These are phyloP conservation scores for Aurinia saxatilis DNA, from an alignment of 345 rosid genomes.

Conservation along the genomic window DNA sequence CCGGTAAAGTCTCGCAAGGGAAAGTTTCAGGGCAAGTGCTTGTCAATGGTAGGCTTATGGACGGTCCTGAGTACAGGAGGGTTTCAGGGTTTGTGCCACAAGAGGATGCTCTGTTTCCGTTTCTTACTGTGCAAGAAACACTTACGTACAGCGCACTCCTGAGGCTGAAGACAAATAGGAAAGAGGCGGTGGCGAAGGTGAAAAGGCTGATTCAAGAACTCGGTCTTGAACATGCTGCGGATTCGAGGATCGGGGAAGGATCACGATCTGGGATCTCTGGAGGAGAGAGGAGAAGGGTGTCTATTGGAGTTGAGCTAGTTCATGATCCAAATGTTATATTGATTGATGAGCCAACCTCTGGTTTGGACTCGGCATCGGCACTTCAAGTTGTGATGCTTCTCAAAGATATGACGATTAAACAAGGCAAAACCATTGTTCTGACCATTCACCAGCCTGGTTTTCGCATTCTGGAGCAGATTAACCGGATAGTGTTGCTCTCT, in stretches of 20 bases:
- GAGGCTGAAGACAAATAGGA: conserved; percentile 50
- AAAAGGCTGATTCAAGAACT: conserved; percentile 57
- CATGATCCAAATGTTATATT: conserved; percentile 81
- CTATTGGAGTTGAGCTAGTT: conserved; percentile 85
- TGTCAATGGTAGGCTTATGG: conserved; percentile 50
- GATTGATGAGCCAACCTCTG: conserved; percentile 95
- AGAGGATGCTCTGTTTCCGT: conserved; percentile 79
- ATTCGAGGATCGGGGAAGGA: conserved; percentile 55
- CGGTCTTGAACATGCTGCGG: conserved; percentile 56
- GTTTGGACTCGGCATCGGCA: conserved; percentile 88
- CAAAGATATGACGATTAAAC: conserved; percentile 51
- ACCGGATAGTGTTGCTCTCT: conserved; percentile 65
- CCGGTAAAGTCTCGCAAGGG: conserved; percentile 45
- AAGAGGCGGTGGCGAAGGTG: conserved; percentile 45
- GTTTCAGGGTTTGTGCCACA: conserved; percentile 79
- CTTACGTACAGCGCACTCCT: conserved; percentile 70
- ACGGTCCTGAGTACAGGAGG: conserved; percentile 47
- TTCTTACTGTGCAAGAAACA: conserved; percentile 82
- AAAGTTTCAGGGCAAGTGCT: conserved; percentile 55
- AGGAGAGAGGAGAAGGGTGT: conserved; percentile 82
- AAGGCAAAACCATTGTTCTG: conserved; percentile 77
- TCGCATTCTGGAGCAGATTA: conserved; percentile 68
- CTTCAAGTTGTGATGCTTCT: conserved; percentile 59
- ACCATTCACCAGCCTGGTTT: conserved; percentile 91
- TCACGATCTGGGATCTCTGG: conserved; percentile 76